Evolutionary conservation across 2,329 filamentous ascomycete species (phyloP).

Genomic region (Rutstroemia sp.): DNA sequence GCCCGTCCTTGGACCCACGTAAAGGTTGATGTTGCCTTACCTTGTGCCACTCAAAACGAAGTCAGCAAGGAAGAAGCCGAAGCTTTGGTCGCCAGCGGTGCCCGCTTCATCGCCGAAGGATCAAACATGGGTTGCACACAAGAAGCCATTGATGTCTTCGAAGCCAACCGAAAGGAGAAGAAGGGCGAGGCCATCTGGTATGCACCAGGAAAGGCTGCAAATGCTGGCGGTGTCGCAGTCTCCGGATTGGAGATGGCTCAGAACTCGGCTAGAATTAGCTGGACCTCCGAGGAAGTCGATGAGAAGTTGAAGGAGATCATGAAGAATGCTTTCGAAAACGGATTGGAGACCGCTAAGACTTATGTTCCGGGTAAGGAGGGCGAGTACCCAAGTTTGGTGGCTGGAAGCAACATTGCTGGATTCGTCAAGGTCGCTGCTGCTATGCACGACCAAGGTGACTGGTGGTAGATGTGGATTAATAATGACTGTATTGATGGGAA

Average conservation of each 20-base stretch:
- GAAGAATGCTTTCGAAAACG: slow-evolving; percentile 87
- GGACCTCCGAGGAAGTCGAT: slow-evolving; percentile 88
- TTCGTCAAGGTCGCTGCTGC: slow-evolving; percentile 93
- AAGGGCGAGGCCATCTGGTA: slow-evolving; percentile 77
- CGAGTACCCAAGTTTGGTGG: slow-evolving; percentile 83
- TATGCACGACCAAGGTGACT: slow-evolving; percentile 96
- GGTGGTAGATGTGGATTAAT: slow-evolving; percentile 49
- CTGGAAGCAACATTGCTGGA: slow-evolving; percentile 93
- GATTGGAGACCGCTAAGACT: slow-evolving; percentile 80
- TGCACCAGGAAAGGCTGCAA: slow-evolving; percentile 92
- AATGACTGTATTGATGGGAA: not conserved
- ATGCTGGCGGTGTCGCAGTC: slow-evolving; percentile 94
- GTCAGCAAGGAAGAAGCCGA: slow-evolving; percentile 86
- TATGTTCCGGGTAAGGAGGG: slow-evolving; percentile 74
- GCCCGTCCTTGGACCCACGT: slow-evolving; percentile 89
- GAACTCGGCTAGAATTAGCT: slow-evolving; percentile 81
- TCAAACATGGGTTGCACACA: slow-evolving; percentile 99
- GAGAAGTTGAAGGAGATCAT: slow-evolving; percentile 88
- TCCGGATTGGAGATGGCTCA: slow-evolving; percentile 98
- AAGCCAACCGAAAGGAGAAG: slow-evolving; percentile 67
- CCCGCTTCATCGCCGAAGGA: slow-evolving; percentile 86
- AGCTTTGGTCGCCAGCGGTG: slow-evolving; percentile 67
- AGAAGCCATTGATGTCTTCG: slow-evolving; percentile 89
- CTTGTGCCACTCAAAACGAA: slow-evolving; percentile 96
- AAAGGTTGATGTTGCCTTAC: slow-evolving; percentile 84